Base-by-base conservation (phyloP, 2,329 filamentous ascomycete species). In the Pseudogymnoascus sp. region DNA sequence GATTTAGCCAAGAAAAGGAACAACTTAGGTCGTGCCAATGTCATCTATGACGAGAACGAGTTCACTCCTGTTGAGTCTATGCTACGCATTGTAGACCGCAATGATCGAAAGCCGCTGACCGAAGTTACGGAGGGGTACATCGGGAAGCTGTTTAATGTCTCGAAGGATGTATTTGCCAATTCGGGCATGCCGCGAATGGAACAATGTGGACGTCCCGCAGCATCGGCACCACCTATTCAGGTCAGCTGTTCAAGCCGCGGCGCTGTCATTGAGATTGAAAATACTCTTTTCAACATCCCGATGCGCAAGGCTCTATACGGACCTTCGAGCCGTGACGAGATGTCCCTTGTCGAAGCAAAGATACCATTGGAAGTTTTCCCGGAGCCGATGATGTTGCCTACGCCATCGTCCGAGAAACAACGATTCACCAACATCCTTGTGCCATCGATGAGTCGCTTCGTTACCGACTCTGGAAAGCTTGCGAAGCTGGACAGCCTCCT, bases 381-480 rank as follows among this genome's bases (percentile, higher is more conserved):
- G 0, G 72, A 82, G 1, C 77, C 76, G 10, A 79, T 84, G 66
- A 79, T 92, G 74, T 79, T 97, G 1, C 92, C 94, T 2, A 77
- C 82, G 36, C 92, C 94, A 0, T 87, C 89, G 64, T 91, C 89
- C 52, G 84, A 89, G 71, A 93, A 91, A 79, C 84, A 87, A 67
- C 85, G 89, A 25, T 97, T 92, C 76, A 97, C 89, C 59, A 89
- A 93, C 72, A 95, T 99, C 65, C 83, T 87, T 59, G 92, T 97
- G 35, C 94, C 94, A 0, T 97, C 92, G 9, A 99, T 99, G 94
- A 88, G 87, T 59, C 91, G 92, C 68, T 99, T 99, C 72, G 94
- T 99, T 63, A 97, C 93, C 1, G 94, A 97, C 75, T 96, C 92
- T 60, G 94, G 94, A 72, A 99, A 99, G 78, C 84, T 99, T 64